Evolutionary conservation across 495 filamentous ascomycete species (phyloP).

Genomic region (Extremus antarcticus): DNA sequence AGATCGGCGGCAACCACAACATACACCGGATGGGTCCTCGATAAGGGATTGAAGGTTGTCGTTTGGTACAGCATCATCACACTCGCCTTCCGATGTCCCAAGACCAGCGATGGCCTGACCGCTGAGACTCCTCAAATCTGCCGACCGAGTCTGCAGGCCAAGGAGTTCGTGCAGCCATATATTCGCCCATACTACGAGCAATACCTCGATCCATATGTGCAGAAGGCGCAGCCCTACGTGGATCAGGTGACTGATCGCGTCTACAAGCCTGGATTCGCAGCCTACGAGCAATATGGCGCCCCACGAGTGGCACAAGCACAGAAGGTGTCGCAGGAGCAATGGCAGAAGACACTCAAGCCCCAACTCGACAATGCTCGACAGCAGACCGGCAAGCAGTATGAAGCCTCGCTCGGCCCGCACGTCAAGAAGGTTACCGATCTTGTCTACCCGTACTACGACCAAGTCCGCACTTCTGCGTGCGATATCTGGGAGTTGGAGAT

Average conservation of each 20-base stretch:
- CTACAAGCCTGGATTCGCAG: conserved; percentile 46
- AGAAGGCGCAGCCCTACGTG: conserved; percentile 66
- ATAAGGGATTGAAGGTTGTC: conserved; percentile 34
- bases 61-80: conserved; percentile 81
- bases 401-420: conserved; percentile 59
- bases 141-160: conserved; percentile 65
- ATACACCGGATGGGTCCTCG: conserved; percentile 11
- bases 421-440: conserved; percentile 46
- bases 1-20: background rate
- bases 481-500: conserved; percentile 61
- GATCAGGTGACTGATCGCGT: conserved; percentile 52
- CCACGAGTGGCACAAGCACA: conserved; percentile 59
- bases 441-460: conserved; percentile 61
- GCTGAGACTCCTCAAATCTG: conserved; percentile 69
- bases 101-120: conserved; percentile 51
- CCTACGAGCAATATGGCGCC: conserved; percentile 64
- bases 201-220: conserved; percentile 74
- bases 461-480: conserved; percentile 46
- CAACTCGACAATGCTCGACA: conserved; percentile 52
- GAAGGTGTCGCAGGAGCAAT: conserved; percentile 55
- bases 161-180: conserved; percentile 60
- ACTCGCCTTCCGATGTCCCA: conserved; percentile 71
- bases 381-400: conserved; percentile 54
- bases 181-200: conserved; percentile 75
- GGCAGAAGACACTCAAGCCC: conserved; percentile 66